These are phyloP conservation scores for Aquilaria agallochum DNA, from an alignment of 441 rosid genomes.

Conservation along the genomic window DNA sequence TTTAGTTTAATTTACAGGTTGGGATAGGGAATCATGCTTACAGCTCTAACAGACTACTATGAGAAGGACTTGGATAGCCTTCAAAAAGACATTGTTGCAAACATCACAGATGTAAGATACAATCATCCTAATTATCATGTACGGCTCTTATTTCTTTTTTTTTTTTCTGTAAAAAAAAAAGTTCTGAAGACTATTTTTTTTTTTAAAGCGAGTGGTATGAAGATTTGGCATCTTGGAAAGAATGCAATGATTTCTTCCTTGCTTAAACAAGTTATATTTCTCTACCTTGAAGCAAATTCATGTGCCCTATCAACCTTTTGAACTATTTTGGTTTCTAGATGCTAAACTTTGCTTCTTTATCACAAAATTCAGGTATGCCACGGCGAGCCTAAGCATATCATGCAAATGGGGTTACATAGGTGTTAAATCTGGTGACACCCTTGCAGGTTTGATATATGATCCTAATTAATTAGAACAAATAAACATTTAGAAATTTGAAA, in stretches of 20 bases:
- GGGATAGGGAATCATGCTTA: constrained; percentile 92
- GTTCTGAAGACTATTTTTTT: too few relatives aligned
- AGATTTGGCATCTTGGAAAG: constrained; percentile 66
- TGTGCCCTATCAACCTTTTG: not conserved
- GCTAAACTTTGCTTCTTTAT: constrained; percentile 2
- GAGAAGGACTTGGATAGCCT: constrained; percentile 71
- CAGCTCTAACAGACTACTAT: constrained; percentile 68
- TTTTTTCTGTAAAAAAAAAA: too few relatives aligned
- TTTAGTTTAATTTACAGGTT: constrained; percentile 40
- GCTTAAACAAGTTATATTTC: constrained; percentile 55
- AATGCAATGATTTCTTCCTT: constrained; percentile 60
- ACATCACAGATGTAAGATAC: constrained; percentile 66
- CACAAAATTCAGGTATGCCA: constrained; percentile 51
- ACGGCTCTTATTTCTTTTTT: too few relatives aligned
- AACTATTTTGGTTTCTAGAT: not conserved
- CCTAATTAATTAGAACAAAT: not conserved
- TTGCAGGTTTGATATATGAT: constrained; percentile 46
- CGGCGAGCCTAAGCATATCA: constrained; percentile 73
- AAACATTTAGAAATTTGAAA: constrained; percentile 1
- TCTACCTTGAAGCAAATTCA: not conserved
- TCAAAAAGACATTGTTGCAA: constrained; percentile 54
- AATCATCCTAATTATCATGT: too few relatives aligned
- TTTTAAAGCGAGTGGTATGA: constrained; percentile 58
- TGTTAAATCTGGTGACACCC: constrained; percentile 58
- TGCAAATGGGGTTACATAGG: constrained; percentile 93